Conservation (phyloP, 2,329 filamentous ascomycete genomes). For the Pseudofabraea citricarpa region DNA sequence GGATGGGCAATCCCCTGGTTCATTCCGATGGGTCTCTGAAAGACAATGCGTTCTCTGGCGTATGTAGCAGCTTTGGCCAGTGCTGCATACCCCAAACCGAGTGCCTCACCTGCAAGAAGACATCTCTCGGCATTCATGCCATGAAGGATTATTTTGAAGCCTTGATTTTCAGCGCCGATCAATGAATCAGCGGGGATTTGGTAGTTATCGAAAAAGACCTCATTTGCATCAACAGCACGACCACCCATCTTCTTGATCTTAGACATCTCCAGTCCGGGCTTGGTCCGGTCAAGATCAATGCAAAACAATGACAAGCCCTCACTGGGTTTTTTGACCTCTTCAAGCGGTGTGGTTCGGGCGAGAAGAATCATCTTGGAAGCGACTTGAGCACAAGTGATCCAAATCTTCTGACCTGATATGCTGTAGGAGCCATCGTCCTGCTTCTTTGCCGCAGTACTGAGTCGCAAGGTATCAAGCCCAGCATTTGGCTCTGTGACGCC, state of each 20-base stretch:
- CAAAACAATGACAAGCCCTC: slow-evolving; percentile 77
- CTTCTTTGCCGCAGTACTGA: slow-evolving; percentile 60
- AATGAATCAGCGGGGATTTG: slow-evolving; percentile 57
- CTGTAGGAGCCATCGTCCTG: slow-evolving; percentile 58
- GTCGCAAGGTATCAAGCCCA: slow-evolving; percentile 70
- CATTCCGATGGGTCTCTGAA: slow-evolving; percentile 58
- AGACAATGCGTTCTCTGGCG: slow-evolving; percentile 61
- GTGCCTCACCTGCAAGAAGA: slow-evolving; percentile 71
- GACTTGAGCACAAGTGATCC: slow-evolving; percentile 83
- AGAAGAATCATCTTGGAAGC: slow-evolving; percentile 80
- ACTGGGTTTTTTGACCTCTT: slow-evolving; percentile 64
- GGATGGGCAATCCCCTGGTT: slow-evolving; percentile 65
- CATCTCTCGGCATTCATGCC: slow-evolving; percentile 79
- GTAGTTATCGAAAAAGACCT: slow-evolving; percentile 84
- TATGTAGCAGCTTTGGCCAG: slow-evolving; percentile 59
- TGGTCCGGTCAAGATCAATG: slow-evolving; percentile 63
- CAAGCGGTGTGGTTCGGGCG: slow-evolving; percentile 66
- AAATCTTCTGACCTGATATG: slow-evolving; percentile 78
- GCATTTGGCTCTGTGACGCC: slow-evolving; percentile 82
- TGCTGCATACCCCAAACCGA: slow-evolving; percentile 74
- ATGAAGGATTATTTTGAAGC: slow-evolving; percentile 74
- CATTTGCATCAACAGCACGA: slow-evolving; percentile 76
- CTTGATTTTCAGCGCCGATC: slow-evolving; percentile 68
- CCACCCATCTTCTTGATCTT: slow-evolving; percentile 84
- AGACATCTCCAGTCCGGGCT: slow-evolving; percentile 49